Base-by-base conservation (phyloP, 2,329 filamentous ascomycete species). In the Exophiala mesophila region DNA sequence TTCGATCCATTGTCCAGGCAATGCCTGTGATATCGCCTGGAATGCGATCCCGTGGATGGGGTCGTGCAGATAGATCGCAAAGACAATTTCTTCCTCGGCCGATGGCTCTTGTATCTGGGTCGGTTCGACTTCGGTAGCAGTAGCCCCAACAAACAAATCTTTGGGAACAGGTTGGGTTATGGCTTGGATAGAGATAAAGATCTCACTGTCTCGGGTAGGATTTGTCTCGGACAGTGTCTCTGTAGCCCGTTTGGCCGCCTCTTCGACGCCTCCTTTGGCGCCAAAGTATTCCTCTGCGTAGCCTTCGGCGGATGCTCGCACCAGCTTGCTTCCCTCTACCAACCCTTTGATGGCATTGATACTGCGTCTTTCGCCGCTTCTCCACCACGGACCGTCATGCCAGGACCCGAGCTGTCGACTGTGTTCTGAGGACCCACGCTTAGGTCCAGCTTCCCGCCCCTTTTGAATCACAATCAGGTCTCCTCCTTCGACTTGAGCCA, bases 401-500 rank as follows among this genome's bases (percentile, higher is more conserved):
- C 92, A 98, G 49, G 85, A 84, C 26, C 71, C 69, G 13, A 69
- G 71, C 38, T 80, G 77, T 18, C 70, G 63, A 18, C 74, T 64
- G 45, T 72, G 73, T 35, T 84, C 73, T 12, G 57, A 59, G 2
- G 80, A 79, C 30, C 76, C 75, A 31, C 82, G 78, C 33, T 81
- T 81, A 20, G 79, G 80, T 34, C 82, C 78, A 36, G 82, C 86
- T 66, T 97, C 92, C 48, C 88, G 85, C 15, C 92, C 92, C 26
- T 89, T 85, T 67, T 98, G 92, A 47, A 97, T 81, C 41, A 98
- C 92, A 40, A 97, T 76, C 13, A 98, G 74, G 58, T 97, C 92
- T 41, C 92, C 92, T 52, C 92, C 92, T 67, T 98, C 92, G 33
- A 98, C 92, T 68, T 98, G 92, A n/a, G 88, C 79, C 92, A 98